A percentile compares a stretch with the other conserved stretches of the same genome.
These are phyloP conservation scores for Gaertneriomyces semiglobifer DNA, from an alignment of 192 early-diverging fungal genomes.

Conservation along the genomic window DNA sequence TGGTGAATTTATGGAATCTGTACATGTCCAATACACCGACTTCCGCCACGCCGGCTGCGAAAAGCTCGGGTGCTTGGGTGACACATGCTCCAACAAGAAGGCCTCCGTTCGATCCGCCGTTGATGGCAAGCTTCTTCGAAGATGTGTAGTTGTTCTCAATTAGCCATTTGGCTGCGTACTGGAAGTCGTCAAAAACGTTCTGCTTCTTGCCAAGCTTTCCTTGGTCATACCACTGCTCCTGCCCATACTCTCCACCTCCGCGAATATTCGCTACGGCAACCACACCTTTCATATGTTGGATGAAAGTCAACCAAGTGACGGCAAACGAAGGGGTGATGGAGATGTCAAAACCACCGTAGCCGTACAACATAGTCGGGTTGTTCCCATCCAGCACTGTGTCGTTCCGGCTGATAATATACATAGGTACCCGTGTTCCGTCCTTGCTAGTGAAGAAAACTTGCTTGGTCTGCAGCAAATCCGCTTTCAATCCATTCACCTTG, in stretches of 20 bases:
- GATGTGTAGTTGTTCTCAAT: slow-evolving; percentile 54
- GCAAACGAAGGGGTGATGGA: slow-evolving; percentile 47
- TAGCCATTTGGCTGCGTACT: slow-evolving; percentile 62
- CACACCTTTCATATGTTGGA: slow-evolving; percentile 49
- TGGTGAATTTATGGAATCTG: slow-evolving; percentile 78
- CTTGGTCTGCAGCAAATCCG: slow-evolving; percentile 50
- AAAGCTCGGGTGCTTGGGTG: slow-evolving; percentile 74
- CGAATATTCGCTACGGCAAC: slow-evolving; percentile 65
- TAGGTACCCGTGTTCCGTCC: slow-evolving; percentile 62
- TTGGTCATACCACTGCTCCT: slow-evolving; percentile 45
- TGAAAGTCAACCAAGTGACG: slow-evolving; percentile 35
- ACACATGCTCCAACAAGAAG: slow-evolving; percentile 65
- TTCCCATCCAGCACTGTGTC: slow-evolving; percentile 44
- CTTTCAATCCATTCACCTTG: slow-evolving; percentile 50
- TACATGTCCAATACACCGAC: slow-evolving; percentile 73
- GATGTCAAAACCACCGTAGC: slow-evolving; percentile 67
- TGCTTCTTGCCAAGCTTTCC: slow-evolving; percentile 65
- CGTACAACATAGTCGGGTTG: slow-evolving; percentile 63
- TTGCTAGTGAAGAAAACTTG: slow-evolving; percentile 66
- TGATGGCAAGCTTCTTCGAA: slow-evolving; percentile 53
- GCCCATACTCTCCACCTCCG: slow-evolving; percentile 65
- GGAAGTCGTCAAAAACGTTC: slow-evolving; percentile 75
- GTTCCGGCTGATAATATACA: slow-evolving; percentile 64
- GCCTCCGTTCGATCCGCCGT: slow-evolving; percentile 72
- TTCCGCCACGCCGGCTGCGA: slow-evolving; percentile 58